phyloP scores from a whole-genome alignment of 306 rosid species.

The Glycine tomentella region DNA sequence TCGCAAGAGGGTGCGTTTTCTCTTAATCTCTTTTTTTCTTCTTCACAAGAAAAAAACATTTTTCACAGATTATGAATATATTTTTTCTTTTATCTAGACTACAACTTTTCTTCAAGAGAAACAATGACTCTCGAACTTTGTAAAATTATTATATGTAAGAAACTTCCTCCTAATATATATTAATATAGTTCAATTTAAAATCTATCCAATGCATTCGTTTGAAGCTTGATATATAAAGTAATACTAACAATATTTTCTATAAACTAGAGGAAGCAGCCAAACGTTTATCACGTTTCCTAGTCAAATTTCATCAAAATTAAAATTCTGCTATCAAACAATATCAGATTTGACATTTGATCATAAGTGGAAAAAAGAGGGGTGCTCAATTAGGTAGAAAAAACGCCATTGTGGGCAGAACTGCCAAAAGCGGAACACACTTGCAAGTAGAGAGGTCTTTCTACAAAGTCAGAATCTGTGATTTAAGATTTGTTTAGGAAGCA shows the following conservation, averaged over 20 bases:
- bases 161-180: too few species aligned
- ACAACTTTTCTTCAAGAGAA: too few species aligned
- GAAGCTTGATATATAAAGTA: too few species aligned
- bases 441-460: conserved; percentile 10
- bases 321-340: not conserved
- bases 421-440: conserved; percentile 25
- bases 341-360: not conserved
- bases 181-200: too few species aligned
- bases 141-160: too few species aligned
- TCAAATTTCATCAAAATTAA: not conserved
- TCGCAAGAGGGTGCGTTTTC: too few species aligned
- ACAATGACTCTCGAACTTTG: too few species aligned
- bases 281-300: not conserved
- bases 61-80: too few species aligned
- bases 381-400: conserved; percentile 21
- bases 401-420: not conserved
- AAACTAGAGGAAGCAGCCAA: not conserved
- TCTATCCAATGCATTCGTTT: too few species aligned
- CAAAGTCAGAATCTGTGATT: conserved; percentile 14
- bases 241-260: not conserved
- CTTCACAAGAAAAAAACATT: too few species aligned
- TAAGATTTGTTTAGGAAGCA: conserved; percentile 2
- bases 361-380: not conserved
- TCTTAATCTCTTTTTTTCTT: too few species aligned
- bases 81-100: too few species aligned